A percentile compares a stretch with the other conserved stretches of the same genome.
phyloP scores from a whole-genome alignment of 208 protist genomes.

The Leishmania amazonensis region DNA sequence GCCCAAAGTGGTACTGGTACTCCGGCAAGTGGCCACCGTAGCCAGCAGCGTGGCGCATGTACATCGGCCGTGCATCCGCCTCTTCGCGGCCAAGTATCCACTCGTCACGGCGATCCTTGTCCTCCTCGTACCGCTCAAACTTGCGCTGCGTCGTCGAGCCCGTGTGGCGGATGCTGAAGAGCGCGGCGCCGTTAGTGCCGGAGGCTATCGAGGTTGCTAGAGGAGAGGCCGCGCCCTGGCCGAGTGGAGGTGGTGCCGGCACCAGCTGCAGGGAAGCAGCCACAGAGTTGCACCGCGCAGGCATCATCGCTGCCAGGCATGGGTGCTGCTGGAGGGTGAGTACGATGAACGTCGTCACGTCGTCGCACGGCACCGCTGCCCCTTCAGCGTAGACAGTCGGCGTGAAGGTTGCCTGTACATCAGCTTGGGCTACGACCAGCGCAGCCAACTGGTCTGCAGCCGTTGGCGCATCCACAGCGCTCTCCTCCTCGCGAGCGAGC shows the following conservation, averaged over 20 bases:
- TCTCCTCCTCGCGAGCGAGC: slow-evolving; percentile 12
- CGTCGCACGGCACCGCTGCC: slow-evolving; percentile 36
- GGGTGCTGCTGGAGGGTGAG: slow-evolving; percentile 57
- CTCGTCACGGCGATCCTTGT: slow-evolving; percentile 72
- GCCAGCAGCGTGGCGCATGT: slow-evolving; percentile 67
- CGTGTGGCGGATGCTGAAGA: slow-evolving; percentile 41
- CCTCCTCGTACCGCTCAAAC: slow-evolving; percentile 68
- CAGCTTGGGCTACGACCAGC: slow-evolving; percentile 10
- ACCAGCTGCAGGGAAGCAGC: neutral
- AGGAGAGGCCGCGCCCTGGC: neutral
- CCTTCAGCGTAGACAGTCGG: slow-evolving; percentile 21
- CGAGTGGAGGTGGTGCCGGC: neutral
- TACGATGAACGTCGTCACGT: slow-evolving; percentile 42
- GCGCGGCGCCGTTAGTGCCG: slow-evolving; percentile 2
- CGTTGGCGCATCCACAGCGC: neutral
- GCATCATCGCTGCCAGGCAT: slow-evolving; percentile 11
- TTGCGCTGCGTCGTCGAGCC: slow-evolving; percentile 35
- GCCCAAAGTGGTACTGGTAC: slow-evolving; percentile 78
- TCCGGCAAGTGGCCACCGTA: slow-evolving; percentile 85
- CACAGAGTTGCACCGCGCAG: slow-evolving; percentile 24
- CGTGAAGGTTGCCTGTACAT: slow-evolving; percentile 27
- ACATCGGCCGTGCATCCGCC: slow-evolving; percentile 49
- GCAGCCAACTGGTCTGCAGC: neutral
- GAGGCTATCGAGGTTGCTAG: neutral
- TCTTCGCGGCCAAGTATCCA: slow-evolving; percentile 76